Base-by-base conservation (phyloP, 2,329 filamentous ascomycete genomes). In the Penicillium sp. region DNA sequence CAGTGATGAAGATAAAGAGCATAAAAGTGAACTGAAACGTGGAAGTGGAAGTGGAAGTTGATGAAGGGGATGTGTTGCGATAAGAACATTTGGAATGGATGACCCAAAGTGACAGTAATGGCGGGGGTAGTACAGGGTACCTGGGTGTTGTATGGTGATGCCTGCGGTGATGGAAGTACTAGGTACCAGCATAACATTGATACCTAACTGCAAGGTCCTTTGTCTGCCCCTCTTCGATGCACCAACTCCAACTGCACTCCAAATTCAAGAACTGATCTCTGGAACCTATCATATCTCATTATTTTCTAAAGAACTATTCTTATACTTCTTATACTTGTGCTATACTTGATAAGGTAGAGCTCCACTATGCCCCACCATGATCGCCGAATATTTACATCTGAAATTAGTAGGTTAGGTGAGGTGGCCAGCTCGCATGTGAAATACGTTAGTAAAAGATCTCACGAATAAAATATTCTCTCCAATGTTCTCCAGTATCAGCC, bases 101-200 rank as follows among this genome's bases (percentile, higher is more conserved):
- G 57, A 59, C 25, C 52, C 52, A 47, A 49, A 45, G 33, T 38
- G 44, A 48, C 45, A 55, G 33, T 47, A 35, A 58, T 58, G 39
- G 56, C 39, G 56, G 56, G 56, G 56, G 56, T 35, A 45, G 56
- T 58, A 55, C 38, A 33, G 5, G 52, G 52, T 58, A 58, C 56
- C 12, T 42, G 36, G 8, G 0, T n/a, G 23, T 35, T 21, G 15
- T 47, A 57, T 27, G 21, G 29, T 33, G 36, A 4, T 29, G n/a
- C 6, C 19, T 7, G 27, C 13, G 8, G 9, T n/a, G 31, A 52
- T 25, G 6, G 23, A 9, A 5, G 53, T 56, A 56, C 39, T 12
- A 12, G 9, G n/a, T 56, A 56, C 53, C 12, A 27, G 2, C 4
- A 21, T 17, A 38, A 23, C n/a, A 15, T 49, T 19, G 17, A 25